phyloP scores from a whole-genome alignment of 495 filamentous ascomycete genomes.

The Penicillium robsamsonii region DNA sequence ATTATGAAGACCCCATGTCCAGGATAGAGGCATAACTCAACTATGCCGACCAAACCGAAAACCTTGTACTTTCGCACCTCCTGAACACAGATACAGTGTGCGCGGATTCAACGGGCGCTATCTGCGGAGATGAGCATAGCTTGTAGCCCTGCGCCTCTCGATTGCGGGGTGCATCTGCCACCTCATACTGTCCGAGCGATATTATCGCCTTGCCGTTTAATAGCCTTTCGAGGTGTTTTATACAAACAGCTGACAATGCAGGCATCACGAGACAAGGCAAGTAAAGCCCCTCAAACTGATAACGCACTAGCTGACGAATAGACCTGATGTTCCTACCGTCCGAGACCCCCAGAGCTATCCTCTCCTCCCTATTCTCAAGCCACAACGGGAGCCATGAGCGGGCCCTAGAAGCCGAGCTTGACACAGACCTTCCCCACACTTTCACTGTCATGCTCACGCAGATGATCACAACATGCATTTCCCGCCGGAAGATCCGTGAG shows the following conservation, averaged over 20 bases:
- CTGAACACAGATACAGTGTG: neutral
- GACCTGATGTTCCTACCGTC: neutral
- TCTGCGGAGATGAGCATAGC: neutral
- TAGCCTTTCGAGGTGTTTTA: neutral
- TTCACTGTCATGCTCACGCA: conserved; percentile 4
- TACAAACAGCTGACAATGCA: conserved; percentile 1
- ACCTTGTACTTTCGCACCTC: neutral
- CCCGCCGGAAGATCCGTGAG: conserved; percentile 8
- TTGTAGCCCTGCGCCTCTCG: conserved; percentile 3
- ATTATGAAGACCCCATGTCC: neutral
- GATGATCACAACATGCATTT: conserved; percentile 7
- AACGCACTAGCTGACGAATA: neutral
- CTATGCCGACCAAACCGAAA: neutral
- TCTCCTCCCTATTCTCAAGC: conserved; percentile 1
- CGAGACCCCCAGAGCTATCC: neutral
- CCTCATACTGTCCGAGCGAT: conserved; percentile 16
- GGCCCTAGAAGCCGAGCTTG: conserved; percentile 1
- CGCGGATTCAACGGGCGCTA: neutral
- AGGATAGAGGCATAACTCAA: neutral
- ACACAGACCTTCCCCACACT: conserved; percentile 8
- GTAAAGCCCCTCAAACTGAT: neutral
- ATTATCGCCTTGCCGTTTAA: conserved; percentile 1
- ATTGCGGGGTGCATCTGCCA: conserved; percentile 32
- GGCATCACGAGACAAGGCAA: conserved; percentile 7
- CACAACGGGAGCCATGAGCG: conserved; percentile 9